Evolutionary conservation across 495 filamentous ascomycete genomes (phyloP).

Genomic region (Glutinoglossum americanum): DNA sequence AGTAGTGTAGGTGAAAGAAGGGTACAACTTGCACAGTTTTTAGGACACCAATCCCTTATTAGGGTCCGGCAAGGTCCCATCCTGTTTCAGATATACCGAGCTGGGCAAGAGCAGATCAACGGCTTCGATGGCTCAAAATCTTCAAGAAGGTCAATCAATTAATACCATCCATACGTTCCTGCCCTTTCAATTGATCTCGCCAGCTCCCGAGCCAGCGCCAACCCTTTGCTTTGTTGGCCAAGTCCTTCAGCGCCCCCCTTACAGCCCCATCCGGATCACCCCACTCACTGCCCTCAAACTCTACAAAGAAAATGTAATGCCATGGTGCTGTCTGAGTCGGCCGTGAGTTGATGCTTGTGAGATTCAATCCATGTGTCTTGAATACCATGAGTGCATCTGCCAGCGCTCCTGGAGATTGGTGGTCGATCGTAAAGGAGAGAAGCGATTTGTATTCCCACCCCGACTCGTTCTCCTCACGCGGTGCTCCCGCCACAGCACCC

Average conservation of each 20-base stretch:
- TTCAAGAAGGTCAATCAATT: too few relatives aligned
- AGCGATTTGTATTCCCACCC: slow-evolving; percentile 34
- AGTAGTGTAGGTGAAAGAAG: too few relatives aligned
- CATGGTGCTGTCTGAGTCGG: slow-evolving; percentile 57
- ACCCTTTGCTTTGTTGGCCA: not conserved
- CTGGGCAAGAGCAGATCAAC: too few relatives aligned
- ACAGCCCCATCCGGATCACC: not conserved
- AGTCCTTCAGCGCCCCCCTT: not conserved
- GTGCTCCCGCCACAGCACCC: not conserved
- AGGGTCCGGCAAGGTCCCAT: too few relatives aligned
- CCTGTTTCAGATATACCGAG: too few relatives aligned
- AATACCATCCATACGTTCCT: too few relatives aligned
- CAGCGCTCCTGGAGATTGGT: slow-evolving; percentile 56
- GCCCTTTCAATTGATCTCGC: not conserved
- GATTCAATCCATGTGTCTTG: slow-evolving; percentile 44
- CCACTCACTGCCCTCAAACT: slow-evolving; percentile 42
- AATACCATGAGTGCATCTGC: slow-evolving; percentile 66
- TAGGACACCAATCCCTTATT: too few relatives aligned
- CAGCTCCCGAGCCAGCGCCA: not conserved
- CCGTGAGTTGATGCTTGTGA: slow-evolving; percentile 76
- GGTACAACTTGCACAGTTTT: too few relatives aligned
- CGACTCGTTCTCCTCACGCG: not conserved
- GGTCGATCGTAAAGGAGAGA: slow-evolving; percentile 61
- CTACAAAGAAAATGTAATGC: slow-evolving; percentile 90
- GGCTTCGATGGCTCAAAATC: too few relatives aligned